Percentiles rank a stretch among this genome's conserved stretches.
phyloP scores from a whole-genome alignment of 345 rosid species.

The Limnanthes douglasii region DNA sequence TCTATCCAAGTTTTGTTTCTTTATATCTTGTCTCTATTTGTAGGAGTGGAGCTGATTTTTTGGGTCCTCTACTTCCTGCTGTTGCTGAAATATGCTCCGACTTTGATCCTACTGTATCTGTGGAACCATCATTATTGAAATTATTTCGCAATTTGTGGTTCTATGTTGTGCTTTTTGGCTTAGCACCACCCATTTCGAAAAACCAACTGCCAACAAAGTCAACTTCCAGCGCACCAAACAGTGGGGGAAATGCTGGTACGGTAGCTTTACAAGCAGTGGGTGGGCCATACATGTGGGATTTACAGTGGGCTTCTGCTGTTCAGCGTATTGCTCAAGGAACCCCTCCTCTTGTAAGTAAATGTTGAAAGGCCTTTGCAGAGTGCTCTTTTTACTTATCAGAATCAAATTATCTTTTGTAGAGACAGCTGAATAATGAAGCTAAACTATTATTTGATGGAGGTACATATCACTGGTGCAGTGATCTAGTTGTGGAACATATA shows the following conservation, averaged over 20 bases:
- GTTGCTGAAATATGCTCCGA: conserved; percentile 96
- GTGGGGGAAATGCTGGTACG: conserved; percentile 56
- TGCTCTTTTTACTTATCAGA: conserved; percentile 6
- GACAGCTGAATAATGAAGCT: not conserved
- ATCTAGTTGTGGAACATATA: no score
- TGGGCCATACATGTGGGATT: conserved; percentile 96
- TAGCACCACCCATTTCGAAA: conserved; percentile 86
- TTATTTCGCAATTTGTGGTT: conserved; percentile 97
- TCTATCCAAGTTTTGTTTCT: conserved; percentile 1
- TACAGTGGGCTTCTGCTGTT: conserved; percentile 73
- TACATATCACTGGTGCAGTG: no score
- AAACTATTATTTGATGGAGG: no score
- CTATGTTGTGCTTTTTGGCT: conserved; percentile 91
- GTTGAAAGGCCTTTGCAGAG: conserved; percentile 7
- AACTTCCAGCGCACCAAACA: conserved; percentile 51
- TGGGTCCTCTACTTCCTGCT: conserved; percentile 96
- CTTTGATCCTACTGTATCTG: conserved; percentile 72
- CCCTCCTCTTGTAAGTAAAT: conserved; percentile 92
- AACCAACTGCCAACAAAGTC: conserved; percentile 47
- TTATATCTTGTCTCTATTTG: conserved; percentile 11
- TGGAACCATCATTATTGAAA: conserved; percentile 91
- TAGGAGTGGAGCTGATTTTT: conserved; percentile 98
- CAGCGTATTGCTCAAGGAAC: conserved; percentile 93
- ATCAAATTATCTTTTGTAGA: not conserved
- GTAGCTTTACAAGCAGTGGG: conserved; percentile 85